A percentile compares a stretch with the other conserved stretches of the same genome.
phyloP scores from a whole-genome alignment of 2,329 filamentous ascomycete species.

The Trichophyton verrucosum region DNA sequence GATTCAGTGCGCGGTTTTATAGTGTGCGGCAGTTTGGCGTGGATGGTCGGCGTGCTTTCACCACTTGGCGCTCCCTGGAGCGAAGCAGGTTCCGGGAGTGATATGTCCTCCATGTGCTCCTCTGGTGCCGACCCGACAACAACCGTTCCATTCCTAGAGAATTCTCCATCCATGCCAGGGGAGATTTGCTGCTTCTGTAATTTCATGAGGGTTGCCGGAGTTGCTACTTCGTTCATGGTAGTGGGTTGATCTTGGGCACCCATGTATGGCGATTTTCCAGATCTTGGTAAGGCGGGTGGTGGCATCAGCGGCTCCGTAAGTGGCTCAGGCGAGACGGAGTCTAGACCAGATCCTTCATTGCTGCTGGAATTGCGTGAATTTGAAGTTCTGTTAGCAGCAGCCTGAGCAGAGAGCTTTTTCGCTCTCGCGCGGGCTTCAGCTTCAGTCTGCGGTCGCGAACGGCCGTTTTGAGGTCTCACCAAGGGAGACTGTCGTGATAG shows the following conservation, averaged over 20 bases:
- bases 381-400: conserved; percentile 9
- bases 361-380: conserved; percentile 25
- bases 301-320: conserved; percentile 40
- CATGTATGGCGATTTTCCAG: conserved; percentile 31
- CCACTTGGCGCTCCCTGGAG: conserved; percentile 36
- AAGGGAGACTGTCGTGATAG: conserved; percentile 33
- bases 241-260: conserved; percentile 22
- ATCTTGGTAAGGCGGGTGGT: conserved; percentile 35
- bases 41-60: conserved; percentile 44
- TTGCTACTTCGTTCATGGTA: conserved; percentile 50
- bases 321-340: conserved; percentile 39
- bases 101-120: conserved; percentile 50
- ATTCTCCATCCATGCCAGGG: conserved; percentile 27
- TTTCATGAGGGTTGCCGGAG: conserved; percentile 79
- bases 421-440: neutral
- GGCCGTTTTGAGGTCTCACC: conserved; percentile 28
- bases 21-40: conserved; percentile 51
- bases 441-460: conserved; percentile 22
- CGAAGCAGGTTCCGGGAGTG: conserved; percentile 60
- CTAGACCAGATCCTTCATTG: conserved; percentile 32
- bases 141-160: conserved; percentile 24
- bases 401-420: conserved; percentile 11
- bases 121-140: conserved; percentile 36
- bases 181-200: conserved; percentile 41
- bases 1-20: conserved; percentile 16